phyloP scores from a whole-genome alignment of 768 basidiomycete species.

The Termitomyces heimii region DNA sequence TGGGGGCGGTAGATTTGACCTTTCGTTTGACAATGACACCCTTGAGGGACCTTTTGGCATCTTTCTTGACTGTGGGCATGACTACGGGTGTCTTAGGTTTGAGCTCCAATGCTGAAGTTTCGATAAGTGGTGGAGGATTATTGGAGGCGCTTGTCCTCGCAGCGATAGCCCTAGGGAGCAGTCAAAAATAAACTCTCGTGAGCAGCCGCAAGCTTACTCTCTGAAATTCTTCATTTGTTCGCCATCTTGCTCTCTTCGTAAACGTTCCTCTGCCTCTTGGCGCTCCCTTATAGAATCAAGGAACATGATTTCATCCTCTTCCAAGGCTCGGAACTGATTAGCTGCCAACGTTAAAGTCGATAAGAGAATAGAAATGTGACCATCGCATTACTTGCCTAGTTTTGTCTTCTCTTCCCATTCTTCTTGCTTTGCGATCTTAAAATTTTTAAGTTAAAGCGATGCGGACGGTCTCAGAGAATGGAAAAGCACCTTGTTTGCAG shows the following conservation, averaged over 20 bases:
- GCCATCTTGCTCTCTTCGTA: constrained; percentile 68
- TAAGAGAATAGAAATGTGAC: not conserved
- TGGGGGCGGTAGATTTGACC: constrained; percentile 31
- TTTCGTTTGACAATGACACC: constrained; percentile 82
- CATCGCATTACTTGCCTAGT: constrained; percentile 33
- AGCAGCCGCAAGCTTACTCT: constrained; percentile 43
- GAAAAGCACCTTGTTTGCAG: constrained; percentile 70
- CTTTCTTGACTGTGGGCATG: constrained; percentile 45
- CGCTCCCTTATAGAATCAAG: constrained; percentile 77
- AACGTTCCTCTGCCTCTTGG: constrained; percentile 69
- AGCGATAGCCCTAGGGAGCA: constrained; percentile 49
- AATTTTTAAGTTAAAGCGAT: constrained; percentile 8
- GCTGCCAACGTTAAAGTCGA: constrained; percentile 34
- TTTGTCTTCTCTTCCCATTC: constrained; percentile 92
- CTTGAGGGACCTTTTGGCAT: constrained; percentile 62
- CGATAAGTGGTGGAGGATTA: constrained; percentile 35
- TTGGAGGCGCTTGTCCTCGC: constrained; percentile 52
- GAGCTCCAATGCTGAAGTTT: constrained; percentile 27
- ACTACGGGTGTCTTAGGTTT: constrained; percentile 21
- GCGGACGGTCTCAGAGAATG: not conserved
- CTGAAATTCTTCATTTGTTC: constrained; percentile 76
- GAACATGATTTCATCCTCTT: constrained; percentile 89
- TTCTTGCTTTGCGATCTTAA: constrained; percentile 82
- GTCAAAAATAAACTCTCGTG: not conserved
- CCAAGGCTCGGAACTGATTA: constrained; percentile 84